These are phyloP conservation scores for Claviceps maximensis DNA, from an alignment of 2,329 filamentous ascomycete genomes.

Conservation along the genomic window DNA sequence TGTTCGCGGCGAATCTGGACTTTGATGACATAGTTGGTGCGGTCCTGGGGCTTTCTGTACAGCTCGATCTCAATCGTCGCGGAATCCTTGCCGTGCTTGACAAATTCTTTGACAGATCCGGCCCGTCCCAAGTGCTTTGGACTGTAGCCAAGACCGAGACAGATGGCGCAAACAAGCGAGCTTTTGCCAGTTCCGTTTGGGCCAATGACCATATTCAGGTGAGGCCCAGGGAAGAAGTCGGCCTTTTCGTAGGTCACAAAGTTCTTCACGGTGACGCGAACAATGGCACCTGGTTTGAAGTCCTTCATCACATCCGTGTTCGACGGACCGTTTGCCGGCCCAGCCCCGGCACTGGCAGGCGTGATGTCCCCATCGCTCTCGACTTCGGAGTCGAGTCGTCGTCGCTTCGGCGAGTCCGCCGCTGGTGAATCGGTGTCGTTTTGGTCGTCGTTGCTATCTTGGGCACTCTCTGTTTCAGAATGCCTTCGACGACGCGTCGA, in stretches of 20 bases:
- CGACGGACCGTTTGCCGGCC: conserved; percentile 3
- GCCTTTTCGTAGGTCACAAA: conserved; percentile 93
- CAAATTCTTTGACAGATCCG: conserved; percentile 74
- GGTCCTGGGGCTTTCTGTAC: conserved; percentile 45
- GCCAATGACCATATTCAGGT: conserved; percentile 95
- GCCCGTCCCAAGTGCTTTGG: conserved; percentile 75
- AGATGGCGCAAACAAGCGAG: conserved; percentile 92
- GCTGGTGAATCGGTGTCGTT: conserved; percentile 12
- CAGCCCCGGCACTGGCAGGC: conserved; percentile 7
- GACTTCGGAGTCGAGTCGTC: conserved; percentile 16
- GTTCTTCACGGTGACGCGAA: conserved; percentile 72
- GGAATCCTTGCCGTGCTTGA: conserved; percentile 72
- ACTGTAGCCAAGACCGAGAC: conserved; percentile 75
- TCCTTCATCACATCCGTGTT: conserved; percentile 15
- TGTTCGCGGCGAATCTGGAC: conserved; percentile 70
- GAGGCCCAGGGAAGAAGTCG: conserved; percentile 82
- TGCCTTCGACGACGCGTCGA: conserved; percentile 30
- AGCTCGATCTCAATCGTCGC: conserved; percentile 88
- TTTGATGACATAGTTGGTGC: conserved; percentile 57
- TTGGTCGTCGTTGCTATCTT: conserved; percentile 18
- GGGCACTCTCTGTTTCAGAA: conserved; percentile 26
- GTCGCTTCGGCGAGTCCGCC: conserved; percentile 23
- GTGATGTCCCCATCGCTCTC: conserved; percentile 10
- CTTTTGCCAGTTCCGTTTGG: conserved; percentile 99
- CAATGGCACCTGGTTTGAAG: conserved; percentile 69